A percentile compares a stretch with the other conserved stretches of the same genome.
Evolutionary conservation across 148 eudicot species (phyloP).

Genomic region (Rhododendron molle): DNA sequence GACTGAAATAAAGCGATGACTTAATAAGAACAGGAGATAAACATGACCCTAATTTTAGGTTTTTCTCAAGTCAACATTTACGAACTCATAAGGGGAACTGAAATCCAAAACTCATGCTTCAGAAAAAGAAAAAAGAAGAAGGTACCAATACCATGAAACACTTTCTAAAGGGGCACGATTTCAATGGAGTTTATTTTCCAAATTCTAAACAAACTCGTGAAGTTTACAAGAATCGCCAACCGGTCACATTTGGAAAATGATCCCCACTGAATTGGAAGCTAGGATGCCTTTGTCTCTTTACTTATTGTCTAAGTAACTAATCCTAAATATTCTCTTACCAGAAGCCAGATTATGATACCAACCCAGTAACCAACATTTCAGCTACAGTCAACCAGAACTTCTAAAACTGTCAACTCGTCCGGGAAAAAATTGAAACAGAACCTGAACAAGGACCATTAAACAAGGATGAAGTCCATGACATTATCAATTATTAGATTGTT

Average conservation of each 20-base stretch:
- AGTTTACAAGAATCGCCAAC: neutral
- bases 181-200: neutral
- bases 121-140: too few species aligned
- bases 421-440: neutral
- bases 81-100: neutral
- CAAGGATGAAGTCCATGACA: neutral
- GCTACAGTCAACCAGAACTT: neutral
- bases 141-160: neutral
- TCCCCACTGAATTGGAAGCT: neutral
- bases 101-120: neutral
- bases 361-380: neutral
- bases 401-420: neutral
- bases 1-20: neutral
- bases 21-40: neutral
- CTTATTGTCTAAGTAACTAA: neutral
- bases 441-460: neutral
- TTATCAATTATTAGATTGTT: too few species aligned
- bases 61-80: neutral
- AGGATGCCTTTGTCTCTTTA: neutral
- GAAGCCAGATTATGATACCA: neutral
- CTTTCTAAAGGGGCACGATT: neutral
- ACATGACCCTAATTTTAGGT: neutral
- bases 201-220: neutral
- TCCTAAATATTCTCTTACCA: neutral
- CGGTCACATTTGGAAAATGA: neutral